These are phyloP conservation scores for Selenicereus undatus DNA, from an alignment of 148 eudicot species.

Conservation along the genomic window DNA sequence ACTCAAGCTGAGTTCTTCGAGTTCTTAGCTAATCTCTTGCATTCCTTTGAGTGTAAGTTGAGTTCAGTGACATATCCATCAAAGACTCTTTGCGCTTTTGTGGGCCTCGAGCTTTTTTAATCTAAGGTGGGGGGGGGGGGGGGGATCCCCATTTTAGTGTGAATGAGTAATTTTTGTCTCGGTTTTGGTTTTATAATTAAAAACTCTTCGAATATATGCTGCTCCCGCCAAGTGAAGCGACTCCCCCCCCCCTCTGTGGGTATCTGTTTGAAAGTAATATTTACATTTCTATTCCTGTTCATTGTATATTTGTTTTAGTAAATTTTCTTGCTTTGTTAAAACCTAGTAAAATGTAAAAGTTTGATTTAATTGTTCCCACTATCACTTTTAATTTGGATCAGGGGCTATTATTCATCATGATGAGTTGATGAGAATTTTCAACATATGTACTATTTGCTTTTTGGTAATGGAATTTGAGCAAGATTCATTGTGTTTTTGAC, in stretches of 20 bases:
- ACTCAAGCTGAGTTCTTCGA: too few species aligned
- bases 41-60: too few species aligned
- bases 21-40: too few species aligned
- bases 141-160: not conserved
- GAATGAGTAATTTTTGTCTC: too few species aligned
- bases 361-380: too few species aligned
- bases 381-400: not conserved
- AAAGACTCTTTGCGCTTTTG: too few species aligned
- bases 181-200: too few species aligned
- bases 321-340: not conserved
- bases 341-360: not conserved
- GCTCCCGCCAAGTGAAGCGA: not conserved
- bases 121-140: not conserved
- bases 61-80: too few species aligned
- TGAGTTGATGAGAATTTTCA: not conserved
- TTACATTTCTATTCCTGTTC: not conserved
- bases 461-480: not conserved
- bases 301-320: not conserved
- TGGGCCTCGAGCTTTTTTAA: too few species aligned
- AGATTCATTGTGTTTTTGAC: not conserved
- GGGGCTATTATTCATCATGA: conserved; percentile 1
- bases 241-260: not conserved
- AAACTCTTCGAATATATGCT: not conserved
- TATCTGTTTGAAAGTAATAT: not conserved
- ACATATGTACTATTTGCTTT: not conserved